These are phyloP conservation scores for Penicillium fuscoglaucum DNA, from an alignment of 2,329 filamentous ascomycete species.

Conservation along the genomic window DNA sequence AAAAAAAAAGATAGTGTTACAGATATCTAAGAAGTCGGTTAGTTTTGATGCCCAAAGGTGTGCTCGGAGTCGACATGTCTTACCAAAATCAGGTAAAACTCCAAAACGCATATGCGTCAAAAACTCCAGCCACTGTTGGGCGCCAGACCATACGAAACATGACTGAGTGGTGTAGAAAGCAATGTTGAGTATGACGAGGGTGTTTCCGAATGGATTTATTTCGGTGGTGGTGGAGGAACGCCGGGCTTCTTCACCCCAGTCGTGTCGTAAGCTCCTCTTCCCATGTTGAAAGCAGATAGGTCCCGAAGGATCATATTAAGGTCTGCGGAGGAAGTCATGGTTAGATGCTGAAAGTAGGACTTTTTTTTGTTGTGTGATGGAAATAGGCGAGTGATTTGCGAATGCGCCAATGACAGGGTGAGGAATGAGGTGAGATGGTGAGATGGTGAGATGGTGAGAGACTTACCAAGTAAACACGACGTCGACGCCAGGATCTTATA, in stretches of 20 bases:
- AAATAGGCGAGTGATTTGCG: neutral
- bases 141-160: constrained; percentile 22
- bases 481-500: constrained; percentile 26
- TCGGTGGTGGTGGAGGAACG: constrained; percentile 47
- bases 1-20: constrained; percentile 31
- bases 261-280: constrained; percentile 54
- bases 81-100: constrained; percentile 30
- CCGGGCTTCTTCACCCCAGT: constrained; percentile 53
- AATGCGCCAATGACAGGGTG: constrained; percentile 9
- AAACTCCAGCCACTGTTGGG: constrained; percentile 26
- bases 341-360: constrained; percentile 23
- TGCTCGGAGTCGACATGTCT: constrained; percentile 18
- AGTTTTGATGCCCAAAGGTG: constrained; percentile 26
- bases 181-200: constrained; percentile 18
- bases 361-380: neutral
- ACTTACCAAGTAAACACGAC: constrained; percentile 26
- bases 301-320: constrained; percentile 45
- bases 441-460: constrained; percentile 15
- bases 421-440: constrained; percentile 21
- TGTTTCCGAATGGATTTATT: constrained; percentile 28
- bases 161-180: constrained; percentile 24
- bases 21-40: constrained; percentile 27
- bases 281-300: constrained; percentile 49
- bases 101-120: constrained; percentile 31
- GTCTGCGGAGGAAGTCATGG: constrained; percentile 35